phyloP scores from a whole-genome alignment of 2,329 filamentous ascomycete genomes.

The Exserohilum turcica region DNA sequence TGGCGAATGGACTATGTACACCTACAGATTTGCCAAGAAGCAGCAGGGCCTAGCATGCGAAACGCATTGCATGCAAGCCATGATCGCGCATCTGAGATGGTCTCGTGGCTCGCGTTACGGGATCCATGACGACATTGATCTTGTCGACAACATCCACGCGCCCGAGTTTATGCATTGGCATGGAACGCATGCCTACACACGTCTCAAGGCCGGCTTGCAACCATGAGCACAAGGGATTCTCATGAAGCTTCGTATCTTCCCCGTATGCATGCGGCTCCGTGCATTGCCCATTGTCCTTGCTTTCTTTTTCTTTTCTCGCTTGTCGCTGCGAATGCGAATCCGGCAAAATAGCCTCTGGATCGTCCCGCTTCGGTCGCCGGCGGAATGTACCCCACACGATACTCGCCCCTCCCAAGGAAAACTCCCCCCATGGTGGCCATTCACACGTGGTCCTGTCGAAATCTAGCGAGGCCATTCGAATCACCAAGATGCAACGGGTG shows the following conservation, averaged over 20 bases:
- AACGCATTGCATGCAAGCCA: slow-evolving; percentile 4
- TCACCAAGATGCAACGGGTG: not conserved
- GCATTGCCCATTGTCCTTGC: not conserved
- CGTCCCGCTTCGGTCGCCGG: slow-evolving; percentile 10
- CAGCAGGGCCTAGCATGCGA: slow-evolving; percentile 8
- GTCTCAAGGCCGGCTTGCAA: not conserved
- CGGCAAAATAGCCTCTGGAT: slow-evolving; percentile 9
- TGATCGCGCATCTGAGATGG: slow-evolving; percentile 1
- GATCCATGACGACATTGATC: slow-evolving; percentile 11
- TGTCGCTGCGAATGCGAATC: slow-evolving; percentile 3
- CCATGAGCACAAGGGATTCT: not conserved
- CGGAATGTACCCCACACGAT: slow-evolving; percentile 6
- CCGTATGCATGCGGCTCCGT: not conserved
- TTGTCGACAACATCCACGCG: slow-evolving; percentile 2
- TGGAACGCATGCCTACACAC: not conserved
- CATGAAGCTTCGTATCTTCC: not conserved
- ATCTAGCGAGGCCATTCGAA: not conserved
- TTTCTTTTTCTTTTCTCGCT: not conserved
- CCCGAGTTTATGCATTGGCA: not conserved
- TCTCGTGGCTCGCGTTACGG: slow-evolving; percentile 1
- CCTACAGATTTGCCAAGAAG: not conserved
- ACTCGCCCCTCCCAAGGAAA: not conserved
- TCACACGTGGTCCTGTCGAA: not conserved
- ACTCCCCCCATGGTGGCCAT: not conserved
- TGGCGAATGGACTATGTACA: not conserved